A percentile compares a stretch with the other conserved stretches of the same genome.
Evolutionary conservation across 495 filamentous ascomycete species (phyloP).

Genomic region (Viridothelium virens): DNA sequence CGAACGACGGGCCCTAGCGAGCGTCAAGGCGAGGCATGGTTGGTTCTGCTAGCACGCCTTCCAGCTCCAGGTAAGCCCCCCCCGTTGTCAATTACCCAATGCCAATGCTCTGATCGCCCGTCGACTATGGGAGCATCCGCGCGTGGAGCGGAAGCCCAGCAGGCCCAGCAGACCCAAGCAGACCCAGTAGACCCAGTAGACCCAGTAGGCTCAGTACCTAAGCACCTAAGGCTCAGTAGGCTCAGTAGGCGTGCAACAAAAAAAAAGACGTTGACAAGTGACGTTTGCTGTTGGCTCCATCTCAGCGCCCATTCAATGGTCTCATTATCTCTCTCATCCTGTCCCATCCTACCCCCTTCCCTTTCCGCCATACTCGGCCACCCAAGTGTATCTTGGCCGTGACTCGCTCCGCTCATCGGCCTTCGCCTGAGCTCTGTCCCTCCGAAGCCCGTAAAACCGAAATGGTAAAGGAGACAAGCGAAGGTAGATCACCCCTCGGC

Average conservation of each 20-base stretch:
- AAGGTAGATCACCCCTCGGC: not conserved
- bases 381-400: too few species aligned
- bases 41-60: not conserved
- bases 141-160: not conserved
- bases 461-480: slow-evolving; percentile 6
- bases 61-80: not conserved
- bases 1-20: slow-evolving; percentile 9
- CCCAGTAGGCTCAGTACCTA: too few species aligned
- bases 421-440: not conserved
- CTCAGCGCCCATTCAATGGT: too few species aligned
- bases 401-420: too few species aligned
- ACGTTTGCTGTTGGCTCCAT: not conserved
- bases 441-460: not conserved
- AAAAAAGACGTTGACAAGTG: not conserved
- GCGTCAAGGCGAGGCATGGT: not conserved
- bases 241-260: not conserved
- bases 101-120: not conserved
- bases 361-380: too few species aligned
- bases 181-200: too few species aligned
- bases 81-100: not conserved
- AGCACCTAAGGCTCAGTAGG: too few species aligned
- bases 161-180: too few species aligned
- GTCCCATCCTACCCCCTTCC: too few species aligned
- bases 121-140: slow-evolving; percentile 10
- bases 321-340: too few species aligned